Base-by-base conservation (phyloP, 306 rosid genomes). In the Arachis hypogaea region DNA sequence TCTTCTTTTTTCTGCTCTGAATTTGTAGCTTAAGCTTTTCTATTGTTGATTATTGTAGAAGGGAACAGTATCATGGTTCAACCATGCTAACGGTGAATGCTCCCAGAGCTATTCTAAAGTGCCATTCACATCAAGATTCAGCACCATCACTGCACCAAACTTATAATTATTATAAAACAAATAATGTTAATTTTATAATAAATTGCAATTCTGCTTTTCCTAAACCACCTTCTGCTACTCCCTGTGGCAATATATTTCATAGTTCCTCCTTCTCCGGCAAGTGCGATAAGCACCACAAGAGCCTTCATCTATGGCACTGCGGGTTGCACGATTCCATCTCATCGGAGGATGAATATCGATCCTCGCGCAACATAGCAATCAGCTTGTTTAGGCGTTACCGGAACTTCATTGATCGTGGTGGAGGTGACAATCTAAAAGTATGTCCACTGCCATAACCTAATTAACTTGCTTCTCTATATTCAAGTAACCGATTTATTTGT, bases 321-420 rank as follows among this genome's bases (percentile, higher is more conserved):
- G 87, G 85, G 71, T 75, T 85, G 64, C 83, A 85, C 44, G 93
- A 88, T 78, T 78, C 97, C 5, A 10, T 82, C 69, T 81, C 95
- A 38, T 82, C 96, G 2, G 92, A 90, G 47, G 93, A 94, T 30
- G 97, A 94, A 71, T 94, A 81, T 72, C 90, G 99, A 9, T 94
- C 99, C 40, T 94, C 99, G 0, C 93, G 97, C 77, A 94, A 94
- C 80, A 91, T 94, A 88, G 99, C 99, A 46, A 88, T 94, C 84
- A 94, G 92, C 79, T 73, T 92, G 82, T 87, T 89, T 56, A 85
- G 86, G 82, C 82, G 98, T 75, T 94, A 86, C 83, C 77, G 91
- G 82, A 91, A 92, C 71, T 90, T 86, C 59, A 81, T 84, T 66
- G 97, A 84, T 66, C 96, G 99, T 2, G 98, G 99, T 77, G 97